phyloP scores from a whole-genome alignment of 306 rosid species.

The Rosa rugosa region DNA sequence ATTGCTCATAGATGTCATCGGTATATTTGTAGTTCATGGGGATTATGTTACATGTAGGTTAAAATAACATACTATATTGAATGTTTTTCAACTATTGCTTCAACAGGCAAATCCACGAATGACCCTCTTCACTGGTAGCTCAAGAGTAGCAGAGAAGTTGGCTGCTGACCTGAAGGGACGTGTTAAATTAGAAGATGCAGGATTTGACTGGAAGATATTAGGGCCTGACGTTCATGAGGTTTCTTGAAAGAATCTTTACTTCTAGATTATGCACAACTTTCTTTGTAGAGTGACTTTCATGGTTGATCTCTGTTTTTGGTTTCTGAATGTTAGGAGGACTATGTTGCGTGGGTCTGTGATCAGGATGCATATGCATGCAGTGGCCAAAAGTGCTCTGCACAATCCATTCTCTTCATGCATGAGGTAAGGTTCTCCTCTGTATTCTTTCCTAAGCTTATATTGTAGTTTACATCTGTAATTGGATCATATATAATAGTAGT shows the following conservation, averaged over 20 bases:
- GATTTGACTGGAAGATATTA: slow-evolving; percentile 95
- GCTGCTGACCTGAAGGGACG: slow-evolving; percentile 84
- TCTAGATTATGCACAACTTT: slow-evolving; percentile 6
- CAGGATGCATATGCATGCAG: slow-evolving; percentile 99
- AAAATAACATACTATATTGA: slow-evolving; percentile 12
- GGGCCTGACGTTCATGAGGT: slow-evolving; percentile 99
- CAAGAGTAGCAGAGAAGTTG: slow-evolving; percentile 95
- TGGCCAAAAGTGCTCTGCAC: slow-evolving; percentile 98
- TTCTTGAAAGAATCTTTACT: slow-evolving; percentile 21
- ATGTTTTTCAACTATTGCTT: slow-evolving; percentile 19
- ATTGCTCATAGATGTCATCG: neutral
- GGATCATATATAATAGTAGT: neutral
- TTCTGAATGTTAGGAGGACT: slow-evolving; percentile 69
- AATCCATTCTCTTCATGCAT: slow-evolving; percentile 82
- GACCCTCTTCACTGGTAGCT: slow-evolving; percentile 99
- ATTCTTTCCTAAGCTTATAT: slow-evolving; percentile 6
- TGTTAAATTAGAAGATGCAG: slow-evolving; percentile 93
- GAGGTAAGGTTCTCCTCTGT: slow-evolving; percentile 58
- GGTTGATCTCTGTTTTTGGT: slow-evolving; percentile 24
- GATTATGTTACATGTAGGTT: slow-evolving; percentile 3
- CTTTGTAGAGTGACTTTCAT: slow-evolving; percentile 13
- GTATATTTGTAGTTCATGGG: neutral
- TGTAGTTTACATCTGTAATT: neutral
- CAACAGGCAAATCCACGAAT: slow-evolving; percentile 79
- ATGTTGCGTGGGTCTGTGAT: slow-evolving; percentile 93